phyloP scores from a whole-genome alignment of 306 rosid genomes.

The Notholithocarpus densiflorus region DNA sequence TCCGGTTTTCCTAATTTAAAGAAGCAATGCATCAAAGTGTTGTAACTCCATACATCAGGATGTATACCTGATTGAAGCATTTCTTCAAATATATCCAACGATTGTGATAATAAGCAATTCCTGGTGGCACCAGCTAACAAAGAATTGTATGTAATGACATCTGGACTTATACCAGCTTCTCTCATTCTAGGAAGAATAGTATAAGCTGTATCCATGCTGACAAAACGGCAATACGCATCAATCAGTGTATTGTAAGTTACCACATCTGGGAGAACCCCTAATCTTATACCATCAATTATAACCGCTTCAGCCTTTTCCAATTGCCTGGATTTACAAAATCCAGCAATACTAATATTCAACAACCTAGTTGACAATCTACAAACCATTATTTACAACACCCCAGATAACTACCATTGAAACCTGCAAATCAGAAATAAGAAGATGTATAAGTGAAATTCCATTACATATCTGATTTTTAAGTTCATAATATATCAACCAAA shows the following conservation, averaged over 20 bases:
- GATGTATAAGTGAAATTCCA: not conserved
- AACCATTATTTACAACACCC: constrained; percentile 44
- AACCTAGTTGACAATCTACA: constrained; percentile 53
- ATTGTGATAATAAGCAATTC: constrained; percentile 28
- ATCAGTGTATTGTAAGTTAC: constrained; percentile 75
- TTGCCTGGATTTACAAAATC: constrained; percentile 49
- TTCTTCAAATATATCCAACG: constrained; percentile 63
- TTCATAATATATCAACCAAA: not conserved
- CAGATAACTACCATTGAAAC: constrained; percentile 13
- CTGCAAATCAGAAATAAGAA: constrained; percentile 1
- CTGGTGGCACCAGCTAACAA: constrained; percentile 53
- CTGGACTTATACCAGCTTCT: constrained; percentile 63
- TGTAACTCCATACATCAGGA: constrained; percentile 77
- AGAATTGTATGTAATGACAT: constrained; percentile 71
- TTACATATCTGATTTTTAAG: not conserved
- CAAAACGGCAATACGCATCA: constrained; percentile 60
- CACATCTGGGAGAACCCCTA: constrained; percentile 66
- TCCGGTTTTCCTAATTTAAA: constrained; percentile 73
- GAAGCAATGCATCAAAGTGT: constrained; percentile 64
- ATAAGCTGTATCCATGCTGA: constrained; percentile 48
- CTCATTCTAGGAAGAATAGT: constrained; percentile 58
- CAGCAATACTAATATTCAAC: constrained; percentile 61
- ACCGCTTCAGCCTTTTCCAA: constrained; percentile 52
- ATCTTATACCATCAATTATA: constrained; percentile 52
- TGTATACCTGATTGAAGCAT: constrained; percentile 49